Base-by-base conservation (phyloP, 2,329 filamentous ascomycete species). In the Fusarium tjaetaba region DNA sequence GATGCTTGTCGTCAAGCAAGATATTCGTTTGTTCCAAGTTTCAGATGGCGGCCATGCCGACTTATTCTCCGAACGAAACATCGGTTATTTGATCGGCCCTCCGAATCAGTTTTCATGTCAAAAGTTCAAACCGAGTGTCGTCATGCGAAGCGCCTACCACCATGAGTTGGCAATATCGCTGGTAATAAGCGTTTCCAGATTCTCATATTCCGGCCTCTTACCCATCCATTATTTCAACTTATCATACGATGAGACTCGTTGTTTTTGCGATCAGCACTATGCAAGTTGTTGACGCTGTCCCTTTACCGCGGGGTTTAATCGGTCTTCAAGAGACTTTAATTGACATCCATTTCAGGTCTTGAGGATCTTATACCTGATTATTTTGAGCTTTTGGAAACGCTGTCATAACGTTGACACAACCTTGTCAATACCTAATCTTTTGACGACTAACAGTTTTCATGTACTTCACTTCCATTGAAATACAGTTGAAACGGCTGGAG, bases 61-160 rank as follows among this genome's bases (percentile, higher is more conserved):
- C 41, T 22, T 64, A 71, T 64, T 68, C 39, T 68, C 71, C 71
- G 71, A 74, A 42, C 52, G 70, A 73, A 71, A 73, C 70, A 46
- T 70, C 66, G 46, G 51, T 46, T 48, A 41, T 61, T 28, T 34
- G 61, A 71, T 67, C 66, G 48, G 49, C 41, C 39, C 22, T 53
- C 36, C 22, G 18, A 51, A 36, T 51, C 42, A 52, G 36, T 43
- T 26, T 43, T 59, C 45, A 4, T 24, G 60, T 39, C 55, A 43
- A 26, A 51, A 28, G 49, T 56, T 66, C 56, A 55, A 70, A 65
- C 51, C 11, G 7, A 43, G 18, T 18, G 45, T 24, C 24, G 67
- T 57, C 28, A 67, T 67, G 65, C 58, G 51, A 70, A 56, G 61
- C 56, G 55, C 67, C 15, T 32, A 26, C 9, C 36, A n/a, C 34